These are phyloP conservation scores for Claviceps cyperi DNA, from an alignment of 2,329 filamentous ascomycete genomes.

Conservation along the genomic window DNA sequence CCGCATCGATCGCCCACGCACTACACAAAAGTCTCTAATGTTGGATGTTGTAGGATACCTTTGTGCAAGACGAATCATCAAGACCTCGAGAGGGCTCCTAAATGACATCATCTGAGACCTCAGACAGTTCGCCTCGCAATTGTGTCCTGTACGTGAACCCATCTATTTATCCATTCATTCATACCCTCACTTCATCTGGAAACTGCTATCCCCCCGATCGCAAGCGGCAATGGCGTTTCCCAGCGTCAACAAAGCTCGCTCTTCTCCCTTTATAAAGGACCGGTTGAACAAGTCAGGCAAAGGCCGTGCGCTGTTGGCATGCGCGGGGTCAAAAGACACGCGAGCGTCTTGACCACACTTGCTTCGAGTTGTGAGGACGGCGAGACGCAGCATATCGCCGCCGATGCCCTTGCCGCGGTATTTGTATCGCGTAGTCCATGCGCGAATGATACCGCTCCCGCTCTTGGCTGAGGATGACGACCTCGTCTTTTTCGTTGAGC, in stretches of 20 bases:
- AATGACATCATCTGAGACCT: too few relatives aligned
- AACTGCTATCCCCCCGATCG: slow-evolving; percentile 5
- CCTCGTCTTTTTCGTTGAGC: slow-evolving; percentile 1
- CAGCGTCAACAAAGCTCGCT: slow-evolving; percentile 34
- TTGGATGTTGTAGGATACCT: too few relatives aligned
- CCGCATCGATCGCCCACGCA: too few relatives aligned
- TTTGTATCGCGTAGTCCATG: slow-evolving; percentile 61
- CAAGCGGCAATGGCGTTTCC: slow-evolving; percentile 14
- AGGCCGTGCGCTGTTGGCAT: slow-evolving; percentile 54
- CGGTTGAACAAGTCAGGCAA: slow-evolving; percentile 45
- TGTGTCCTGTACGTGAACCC: too few relatives aligned
- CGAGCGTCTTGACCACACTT: slow-evolving; percentile 45
- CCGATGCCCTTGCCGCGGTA: slow-evolving; percentile 62
- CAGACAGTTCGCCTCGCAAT: too few relatives aligned
- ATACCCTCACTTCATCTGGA: neutral
- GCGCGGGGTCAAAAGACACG: slow-evolving; percentile 57
- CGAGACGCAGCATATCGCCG: slow-evolving; percentile 55
- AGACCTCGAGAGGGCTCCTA: too few relatives aligned
- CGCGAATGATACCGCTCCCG: slow-evolving; percentile 53
- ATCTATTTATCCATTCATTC: neutral
- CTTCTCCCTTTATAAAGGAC: slow-evolving; percentile 40
- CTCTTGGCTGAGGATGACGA: slow-evolving; percentile 20
- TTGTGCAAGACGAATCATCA: too few relatives aligned
- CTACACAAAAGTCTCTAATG: too few relatives aligned
- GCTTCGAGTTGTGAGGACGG: slow-evolving; percentile 48